Base-by-base conservation (phyloP, 306 rosid genomes). In the Acacia crassicarpa region DNA sequence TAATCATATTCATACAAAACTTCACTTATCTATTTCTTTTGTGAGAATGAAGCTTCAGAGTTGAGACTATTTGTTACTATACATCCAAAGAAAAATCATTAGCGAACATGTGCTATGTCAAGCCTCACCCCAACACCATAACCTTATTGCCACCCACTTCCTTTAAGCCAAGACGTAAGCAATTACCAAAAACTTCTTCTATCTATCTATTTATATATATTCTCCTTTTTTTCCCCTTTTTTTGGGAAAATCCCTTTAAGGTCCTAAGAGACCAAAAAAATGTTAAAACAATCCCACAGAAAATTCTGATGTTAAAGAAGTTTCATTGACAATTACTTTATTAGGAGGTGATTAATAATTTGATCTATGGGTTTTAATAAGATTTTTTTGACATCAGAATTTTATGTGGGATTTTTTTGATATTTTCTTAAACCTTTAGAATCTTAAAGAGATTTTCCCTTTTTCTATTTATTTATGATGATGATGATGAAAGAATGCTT, bases 41-140 rank as follows among this genome's bases (percentile, higher is more conserved):
- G 74, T 69, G 48, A 41, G 19, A 49, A 40, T 40, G 74, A 69
- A 43, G 74, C 53, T 22, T 43, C 11, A 9, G 32, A 45, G 0
- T 43, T 43, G 20, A 9, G 32, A 45, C 0, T 43, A 9, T 12
- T 43, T n/a, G 23, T 9, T 22, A 1, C 25, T n/a, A 68, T 68
- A 61, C 10, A 61, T 61, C 74, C 46, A 40, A 4, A 19, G 74
- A 41, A 41, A 69, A 43, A 69, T 69, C 20, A 69, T 41, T 69
- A 69, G 74, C 6, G 22, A 40, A 68, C 74, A 69, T 69, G 74
- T 69, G 74, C 9, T n/a, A 22, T 69, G 74, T 69, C 74, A 69
- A 69, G 53, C 53, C 74, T 41, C 74, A n/a, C 20, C 74, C 74
- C 53, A 69, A 69, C 74, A 69, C 49, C 73, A 67, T 67, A 38